Conservation (phyloP, 1,139 yeast species). For the Kluyveromyces marxianus region DNA sequence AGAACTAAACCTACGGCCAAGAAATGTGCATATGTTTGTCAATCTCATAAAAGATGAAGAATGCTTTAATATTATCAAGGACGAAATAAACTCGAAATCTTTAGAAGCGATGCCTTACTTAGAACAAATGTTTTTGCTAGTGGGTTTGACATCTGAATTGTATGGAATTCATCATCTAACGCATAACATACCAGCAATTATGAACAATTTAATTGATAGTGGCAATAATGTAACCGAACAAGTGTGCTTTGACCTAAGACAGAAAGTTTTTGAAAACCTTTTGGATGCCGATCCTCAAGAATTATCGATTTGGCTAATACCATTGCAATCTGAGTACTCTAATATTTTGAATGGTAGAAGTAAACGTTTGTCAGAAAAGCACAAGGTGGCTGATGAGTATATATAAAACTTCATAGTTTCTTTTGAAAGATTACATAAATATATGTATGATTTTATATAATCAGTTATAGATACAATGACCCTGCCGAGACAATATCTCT, state of each 20-base stretch:
- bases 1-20: slow-evolving; percentile 19
- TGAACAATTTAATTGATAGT: slow-evolving; percentile 27
- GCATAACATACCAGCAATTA: slow-evolving; percentile 27
- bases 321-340: slow-evolving; percentile 23
- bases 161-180: slow-evolving; percentile 25
- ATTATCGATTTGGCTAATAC: slow-evolving; percentile 29
- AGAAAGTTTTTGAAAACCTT: slow-evolving; percentile 25
- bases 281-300: slow-evolving; percentile 15
- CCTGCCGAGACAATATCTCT: slow-evolving; percentile 97
- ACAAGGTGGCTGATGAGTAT: slow-evolving; percentile 7
- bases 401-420: neutral
- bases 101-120: slow-evolving; percentile 29
- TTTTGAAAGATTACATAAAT: neutral
- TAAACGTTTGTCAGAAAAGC: neutral
- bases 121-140: slow-evolving; percentile 31
- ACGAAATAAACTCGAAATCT: slow-evolving; percentile 17
- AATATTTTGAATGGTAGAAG: slow-evolving; percentile 14
- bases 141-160: slow-evolving; percentile 21
- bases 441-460: neutral
- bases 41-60: slow-evolving; percentile 20
- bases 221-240: slow-evolving; percentile 17
- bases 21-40: slow-evolving; percentile 14
- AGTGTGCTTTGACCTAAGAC: slow-evolving; percentile 30
- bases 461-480: slow-evolving; percentile 46
- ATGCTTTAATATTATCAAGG: slow-evolving; percentile 22